Evolutionary conservation across 108 stramenopile genomes (phyloP), one percentile per base, ranked within the genome.

Genomic region (Aureococcus anophagefferens): DNA sequence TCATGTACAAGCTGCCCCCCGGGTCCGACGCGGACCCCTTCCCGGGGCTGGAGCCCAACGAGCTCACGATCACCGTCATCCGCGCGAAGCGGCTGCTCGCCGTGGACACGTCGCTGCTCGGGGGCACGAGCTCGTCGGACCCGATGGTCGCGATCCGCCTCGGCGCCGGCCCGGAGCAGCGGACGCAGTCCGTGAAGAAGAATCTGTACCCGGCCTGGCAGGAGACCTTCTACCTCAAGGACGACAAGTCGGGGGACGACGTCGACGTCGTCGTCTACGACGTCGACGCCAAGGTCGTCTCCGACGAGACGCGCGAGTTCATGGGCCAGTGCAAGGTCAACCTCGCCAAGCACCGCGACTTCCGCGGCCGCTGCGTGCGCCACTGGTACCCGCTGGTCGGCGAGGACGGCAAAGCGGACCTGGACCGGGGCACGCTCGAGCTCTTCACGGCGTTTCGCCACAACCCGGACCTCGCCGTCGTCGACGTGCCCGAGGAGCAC

Each of bases 41-140:
- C 46, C 33, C 21, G 35, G 35, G 18, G 5, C 32, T 35, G 25
- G 5, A 1, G 4, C 35, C 70, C 21, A 71, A 71, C 35, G 62
- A 64, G 35, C 33, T 64, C n/a, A 34, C 34, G 33, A 37, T 71
- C 33, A n/a, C 25, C 9, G 32, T 71, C 4, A 64, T 71, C 4
- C 14, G 36, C 30, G 70, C 70, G 14, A 63, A 37, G 29, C 34
- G 35, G 15, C 35, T 71, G 63, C 62, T 16, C 4, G 7, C 59
- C 25, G 59, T 64, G 63, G 63, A 71, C 34, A 71, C 63, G 63
- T 51, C 46, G 5, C 46, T 70, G 46, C 51, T 70, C 30, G 33
- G 46, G n/a, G 63, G 31, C 34, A 46, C 34, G 30, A 13, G 13
- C 40, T 5, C 40, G 5, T 5, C 40, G 5, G 40, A 44, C 13